Conservation (phyloP, 192 early-diverging fungal species). For the Mortierella alpina region DNA sequence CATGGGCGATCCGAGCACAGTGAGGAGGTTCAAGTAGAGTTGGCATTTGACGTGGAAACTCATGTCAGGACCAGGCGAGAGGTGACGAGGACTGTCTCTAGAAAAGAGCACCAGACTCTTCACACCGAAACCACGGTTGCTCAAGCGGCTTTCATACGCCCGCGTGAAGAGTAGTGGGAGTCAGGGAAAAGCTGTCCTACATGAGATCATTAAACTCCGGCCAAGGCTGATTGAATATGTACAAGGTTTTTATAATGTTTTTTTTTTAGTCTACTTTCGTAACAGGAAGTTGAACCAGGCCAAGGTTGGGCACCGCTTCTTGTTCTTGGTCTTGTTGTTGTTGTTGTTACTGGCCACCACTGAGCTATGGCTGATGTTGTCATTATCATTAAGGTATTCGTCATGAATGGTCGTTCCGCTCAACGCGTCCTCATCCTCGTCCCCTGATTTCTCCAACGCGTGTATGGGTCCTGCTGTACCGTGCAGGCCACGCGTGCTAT, state of each 20-base stretch:
- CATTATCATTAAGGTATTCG: not conserved
- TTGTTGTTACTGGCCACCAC: not conserved
- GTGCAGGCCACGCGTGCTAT: constrained; percentile 22
- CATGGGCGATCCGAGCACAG: too few relatives aligned
- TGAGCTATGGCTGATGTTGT: not conserved
- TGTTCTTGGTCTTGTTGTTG: constrained; percentile 13
- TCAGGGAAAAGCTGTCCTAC: not conserved
- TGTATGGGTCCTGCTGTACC: not conserved
- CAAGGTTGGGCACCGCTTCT: constrained; percentile 10
- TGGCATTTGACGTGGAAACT: constrained; percentile 1
- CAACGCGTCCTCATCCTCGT: constrained; percentile 1
- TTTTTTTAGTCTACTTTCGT: constrained; percentile 5
- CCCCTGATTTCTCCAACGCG: not conserved
- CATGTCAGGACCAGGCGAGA: not conserved
- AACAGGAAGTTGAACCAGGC: constrained; percentile 22
- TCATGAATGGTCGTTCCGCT: not conserved
- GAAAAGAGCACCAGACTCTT: not conserved
- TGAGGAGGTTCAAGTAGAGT: not conserved
- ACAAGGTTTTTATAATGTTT: not conserved
- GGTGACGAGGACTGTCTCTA: not conserved
- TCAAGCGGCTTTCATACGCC: not conserved
- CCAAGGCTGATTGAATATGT: not conserved
- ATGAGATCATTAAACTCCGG: not conserved
- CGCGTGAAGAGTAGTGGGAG: not conserved
- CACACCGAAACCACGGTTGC: not conserved